Conservation (phyloP, 169 alveolate genomes). For the Eimeria praecox region DNA sequence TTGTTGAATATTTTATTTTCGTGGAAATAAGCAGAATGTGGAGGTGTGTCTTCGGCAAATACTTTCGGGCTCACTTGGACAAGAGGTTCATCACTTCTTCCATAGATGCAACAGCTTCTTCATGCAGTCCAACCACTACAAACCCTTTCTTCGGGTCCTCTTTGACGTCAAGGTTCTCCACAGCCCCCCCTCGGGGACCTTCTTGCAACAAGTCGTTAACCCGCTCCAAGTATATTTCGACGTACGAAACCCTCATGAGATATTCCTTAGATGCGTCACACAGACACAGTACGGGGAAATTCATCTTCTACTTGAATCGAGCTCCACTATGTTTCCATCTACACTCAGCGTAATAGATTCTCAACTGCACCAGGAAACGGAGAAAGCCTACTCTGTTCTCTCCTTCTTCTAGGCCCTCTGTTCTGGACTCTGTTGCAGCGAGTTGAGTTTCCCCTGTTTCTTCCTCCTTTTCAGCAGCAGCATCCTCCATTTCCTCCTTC, state of each 20-base stretch:
- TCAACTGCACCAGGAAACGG: background rate
- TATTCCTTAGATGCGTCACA: constrained; percentile 82
- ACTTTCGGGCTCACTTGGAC: constrained; percentile 78
- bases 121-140: constrained; percentile 89
- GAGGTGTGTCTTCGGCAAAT: background rate
- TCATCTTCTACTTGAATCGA: background rate
- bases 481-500: constrained; percentile 87
- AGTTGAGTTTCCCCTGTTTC: constrained; percentile 80
- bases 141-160: constrained; percentile 93
- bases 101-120: constrained; percentile 89
- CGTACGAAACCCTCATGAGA: constrained; percentile 90
- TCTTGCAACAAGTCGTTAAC: constrained; percentile 91
- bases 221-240: constrained; percentile 92
- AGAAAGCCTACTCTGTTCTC: constrained; percentile 50
- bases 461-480: constrained; percentile 86
- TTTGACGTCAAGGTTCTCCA: constrained; percentile 89
- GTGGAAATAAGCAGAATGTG: background rate
- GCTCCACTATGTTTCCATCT: background rate
- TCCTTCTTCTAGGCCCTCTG: constrained; percentile 66
- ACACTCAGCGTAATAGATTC: background rate
- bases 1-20: background rate
- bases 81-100: constrained; percentile 89
- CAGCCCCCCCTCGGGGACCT: constrained; percentile 87
- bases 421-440: background rate
- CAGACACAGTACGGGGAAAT: background rate